Evolutionary conservation across 2,329 filamentous ascomycete genomes (phyloP), one percentile per base, ranked within the genome.

Genomic region (Graphilbum ipis-grandicollis): DNA sequence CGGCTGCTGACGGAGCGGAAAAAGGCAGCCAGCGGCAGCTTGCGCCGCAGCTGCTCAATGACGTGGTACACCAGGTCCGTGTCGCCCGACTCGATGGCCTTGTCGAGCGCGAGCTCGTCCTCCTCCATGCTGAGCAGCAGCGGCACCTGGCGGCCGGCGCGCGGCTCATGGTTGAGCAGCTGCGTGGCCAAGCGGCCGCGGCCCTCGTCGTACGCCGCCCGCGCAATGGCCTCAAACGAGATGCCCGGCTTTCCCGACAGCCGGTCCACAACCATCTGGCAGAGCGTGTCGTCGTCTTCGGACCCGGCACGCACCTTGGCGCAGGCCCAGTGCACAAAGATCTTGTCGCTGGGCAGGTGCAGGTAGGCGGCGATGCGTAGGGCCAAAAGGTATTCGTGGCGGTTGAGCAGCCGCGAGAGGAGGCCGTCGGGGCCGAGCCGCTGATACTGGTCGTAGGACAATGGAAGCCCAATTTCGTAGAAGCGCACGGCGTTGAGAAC

Each of bases 291-390:
- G 50, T 96, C 90, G 42, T 93, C 79, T 44, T 85, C 85, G 1
- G 75, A 69, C 0, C 86, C 86, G 3, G 79, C 63, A 19, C 85
- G 80, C 4, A 96, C 88, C 54, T 96, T 98, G 51, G 90, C 79
- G 15, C 80, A 88, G 2, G 90, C 90, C 90, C 90, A 98, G 52
- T 94, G 86, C 1, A 93, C 84, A 49, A 94, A 93, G 41, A 98
- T 93, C 37, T 76, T 74, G 53, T 92, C 85, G 0, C 85, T 80
- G 0, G 88, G 79, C 4, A 98, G 66, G 41, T 78, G 79, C 3
- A 98, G 64, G 52, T 92, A 93, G 30, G 83, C 77, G 0, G 88
- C 86, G 33, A 98, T 74, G 34, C 84, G 79, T 17, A 98, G 69
- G 0, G 90, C 88, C 4, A 98, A 67, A 2, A 94, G 66, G 52